Evolutionary conservation across 305 asterid genomes (phyloP), one percentile per base, ranked within the genome.

Genomic region (Rubia tinctorum): DNA sequence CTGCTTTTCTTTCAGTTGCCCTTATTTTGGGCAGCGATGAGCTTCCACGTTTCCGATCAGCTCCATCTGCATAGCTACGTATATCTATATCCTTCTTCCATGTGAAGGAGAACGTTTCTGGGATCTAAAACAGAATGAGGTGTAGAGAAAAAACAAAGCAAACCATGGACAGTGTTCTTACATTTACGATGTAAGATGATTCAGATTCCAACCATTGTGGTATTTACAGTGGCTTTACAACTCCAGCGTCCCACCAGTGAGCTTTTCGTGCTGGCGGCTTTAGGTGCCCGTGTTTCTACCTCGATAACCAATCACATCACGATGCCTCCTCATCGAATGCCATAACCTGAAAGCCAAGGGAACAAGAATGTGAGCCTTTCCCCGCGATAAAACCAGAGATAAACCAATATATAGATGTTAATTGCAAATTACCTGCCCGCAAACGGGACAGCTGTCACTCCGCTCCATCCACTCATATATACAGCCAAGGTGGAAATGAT

Each of bases 391-490:
- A 64, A 43, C 68, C 76, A 10, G 72, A 0, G 20, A 63, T 22
- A 72, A 40, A 68, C 68, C 49, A 56, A 74, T 23, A n/a, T 66
- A 63, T 63, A 51, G 66, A 69, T 53, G 45, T 66, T 44, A 62
- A 66, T 37, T 30, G 66, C 64, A 61, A 3, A 11, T 71, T 86
- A 93, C 98, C 97, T 91, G 87, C 81, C 95, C 95, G 56, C 98
- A 93, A 75, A 93, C 90, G 7, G 98, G 98, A 85, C 98, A 93
- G 77, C 80, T 87, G 64, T 93, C 95, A 77, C 98, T 93, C 82
- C 97, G 87, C 85, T 93, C 98, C 98, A 93, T 90, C 98, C 98
- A 93, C 82, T 93, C 98, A 56, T 93, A 93, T 89, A 93, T 88
- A 87, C 98, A 93, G 77, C 97, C 93, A 79, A 93, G 97, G 86